A percentile compares a stretch with the other conserved stretches of the same genome.
phyloP scores from a whole-genome alignment of 768 basidiomycete species.

The Cystobasidium onofrii region DNA sequence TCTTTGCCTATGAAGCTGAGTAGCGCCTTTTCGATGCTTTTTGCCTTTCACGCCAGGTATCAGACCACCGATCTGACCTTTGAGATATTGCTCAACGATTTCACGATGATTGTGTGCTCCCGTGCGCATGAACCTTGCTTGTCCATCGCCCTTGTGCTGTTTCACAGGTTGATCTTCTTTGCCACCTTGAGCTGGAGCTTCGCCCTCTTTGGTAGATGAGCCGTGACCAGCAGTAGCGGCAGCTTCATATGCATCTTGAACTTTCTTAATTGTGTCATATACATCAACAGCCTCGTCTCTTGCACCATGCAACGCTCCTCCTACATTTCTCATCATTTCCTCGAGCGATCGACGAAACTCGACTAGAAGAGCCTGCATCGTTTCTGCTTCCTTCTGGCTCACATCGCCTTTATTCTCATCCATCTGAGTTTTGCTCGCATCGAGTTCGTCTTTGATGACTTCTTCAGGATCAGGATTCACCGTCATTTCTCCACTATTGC shows the following conservation, averaged over 20 bases:
- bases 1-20: neutral
- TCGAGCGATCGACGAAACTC: neutral
- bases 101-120: conserved; percentile 18
- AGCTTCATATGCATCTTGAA: neutral
- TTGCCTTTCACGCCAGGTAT: neutral
- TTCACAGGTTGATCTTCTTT: neutral
- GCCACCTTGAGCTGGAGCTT: neutral
- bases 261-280: neutral
- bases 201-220: neutral
- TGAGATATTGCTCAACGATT: conserved; percentile 4
- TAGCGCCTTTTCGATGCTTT: neutral
- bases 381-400: neutral
- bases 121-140: neutral
- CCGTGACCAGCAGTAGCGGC: neutral
- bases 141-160: neutral
- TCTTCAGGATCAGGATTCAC: neutral
- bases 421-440: neutral
- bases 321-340: neutral
- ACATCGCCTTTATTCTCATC: neutral
- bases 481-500: neutral
- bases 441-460: neutral
- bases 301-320: neutral
- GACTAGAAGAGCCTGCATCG: neutral
- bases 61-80: neutral
- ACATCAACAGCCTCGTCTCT: neutral